A percentile compares a stretch with the other conserved stretches of the same genome.
These are phyloP conservation scores for Pseudozyma sp. DNA, from an alignment of 1,284 basidiomycete genomes.

Conservation along the genomic window DNA sequence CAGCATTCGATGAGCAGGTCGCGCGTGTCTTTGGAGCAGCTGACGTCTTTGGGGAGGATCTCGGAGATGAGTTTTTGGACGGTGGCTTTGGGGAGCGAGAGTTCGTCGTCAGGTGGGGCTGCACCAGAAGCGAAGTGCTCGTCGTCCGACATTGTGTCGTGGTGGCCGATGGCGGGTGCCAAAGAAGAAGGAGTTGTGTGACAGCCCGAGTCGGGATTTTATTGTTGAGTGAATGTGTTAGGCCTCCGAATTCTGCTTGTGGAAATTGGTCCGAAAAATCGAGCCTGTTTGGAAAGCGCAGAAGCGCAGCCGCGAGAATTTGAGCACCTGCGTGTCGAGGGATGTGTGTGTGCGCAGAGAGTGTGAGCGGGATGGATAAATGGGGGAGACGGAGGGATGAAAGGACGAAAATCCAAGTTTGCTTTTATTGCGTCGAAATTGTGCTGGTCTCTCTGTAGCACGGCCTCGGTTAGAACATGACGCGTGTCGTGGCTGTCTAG, in stretches of 20 bases:
- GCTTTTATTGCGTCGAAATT: conserved; percentile 33
- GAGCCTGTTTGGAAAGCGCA: no score
- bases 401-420: conserved; percentile 10
- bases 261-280: no score
- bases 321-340: no score
- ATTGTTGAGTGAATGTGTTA: no score
- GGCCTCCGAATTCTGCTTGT: no score
- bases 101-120: conserved; percentile 80
- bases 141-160: conserved; percentile 80
- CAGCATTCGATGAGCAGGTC: conserved; percentile 97
- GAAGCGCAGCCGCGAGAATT: no score
- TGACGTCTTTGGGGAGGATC: conserved; percentile 86
- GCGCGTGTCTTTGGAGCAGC: conserved; percentile 92
- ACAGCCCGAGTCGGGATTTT: no score
- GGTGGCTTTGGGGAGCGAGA: conserved; percentile 94
- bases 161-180: not conserved
- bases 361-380: not conserved
- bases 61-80: conserved; percentile 97
- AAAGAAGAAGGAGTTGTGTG: no score
- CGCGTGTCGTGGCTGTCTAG: conserved; percentile 3
- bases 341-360: no score
- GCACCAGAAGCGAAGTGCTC: conserved; percentile 76
- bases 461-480: not conserved
- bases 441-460: not conserved
- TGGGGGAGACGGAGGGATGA: not conserved